A percentile compares a stretch with the other conserved stretches of the same genome.
Evolutionary conservation across 1,284 basidiomycete genomes (phyloP).

Genomic region (Apiotrichum gamsii): DNA sequence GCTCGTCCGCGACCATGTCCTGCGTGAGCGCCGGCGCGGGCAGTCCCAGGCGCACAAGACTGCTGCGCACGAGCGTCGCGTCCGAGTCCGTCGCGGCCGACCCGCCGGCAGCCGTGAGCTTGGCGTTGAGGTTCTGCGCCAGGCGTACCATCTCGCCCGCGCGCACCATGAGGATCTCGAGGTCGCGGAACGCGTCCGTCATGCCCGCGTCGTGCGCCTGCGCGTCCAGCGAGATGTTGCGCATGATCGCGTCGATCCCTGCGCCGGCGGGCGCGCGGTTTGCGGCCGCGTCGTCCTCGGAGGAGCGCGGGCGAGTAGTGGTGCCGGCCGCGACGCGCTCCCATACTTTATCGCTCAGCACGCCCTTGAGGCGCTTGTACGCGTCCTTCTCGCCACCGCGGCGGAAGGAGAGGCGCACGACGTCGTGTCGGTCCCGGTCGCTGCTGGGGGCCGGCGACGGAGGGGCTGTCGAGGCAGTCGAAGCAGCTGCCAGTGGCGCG

Average conservation of each 20-base stretch:
- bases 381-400: constrained; percentile 82
- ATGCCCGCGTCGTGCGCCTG: constrained; percentile 62
- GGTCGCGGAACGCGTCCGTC: constrained; percentile 73
- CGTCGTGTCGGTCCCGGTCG: constrained; percentile 56
- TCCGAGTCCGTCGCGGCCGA: constrained; percentile 57
- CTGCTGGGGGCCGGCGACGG: constrained; percentile 7
- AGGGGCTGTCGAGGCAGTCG: not conserved
- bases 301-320: too few species aligned
- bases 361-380: constrained; percentile 71
- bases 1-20: constrained; percentile 83
- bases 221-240: constrained; percentile 62
- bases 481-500: too few species aligned
- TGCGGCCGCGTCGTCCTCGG: too few species aligned
- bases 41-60: constrained; percentile 80
- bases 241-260: constrained; percentile 78
- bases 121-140: constrained; percentile 79
- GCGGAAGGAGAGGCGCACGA: constrained; percentile 67
- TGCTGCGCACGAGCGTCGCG: constrained; percentile 77
- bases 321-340: constrained; percentile 30
- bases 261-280: too few species aligned
- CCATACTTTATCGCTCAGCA: constrained; percentile 75
- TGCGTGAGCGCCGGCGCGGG: constrained; percentile 66
- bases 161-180: constrained; percentile 86
- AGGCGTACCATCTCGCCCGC: constrained; percentile 89
- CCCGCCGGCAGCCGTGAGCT: constrained; percentile 56